phyloP scores from a whole-genome alignment of 352 stramenopile genomes.

The Globisporangium camurandrum region DNA sequence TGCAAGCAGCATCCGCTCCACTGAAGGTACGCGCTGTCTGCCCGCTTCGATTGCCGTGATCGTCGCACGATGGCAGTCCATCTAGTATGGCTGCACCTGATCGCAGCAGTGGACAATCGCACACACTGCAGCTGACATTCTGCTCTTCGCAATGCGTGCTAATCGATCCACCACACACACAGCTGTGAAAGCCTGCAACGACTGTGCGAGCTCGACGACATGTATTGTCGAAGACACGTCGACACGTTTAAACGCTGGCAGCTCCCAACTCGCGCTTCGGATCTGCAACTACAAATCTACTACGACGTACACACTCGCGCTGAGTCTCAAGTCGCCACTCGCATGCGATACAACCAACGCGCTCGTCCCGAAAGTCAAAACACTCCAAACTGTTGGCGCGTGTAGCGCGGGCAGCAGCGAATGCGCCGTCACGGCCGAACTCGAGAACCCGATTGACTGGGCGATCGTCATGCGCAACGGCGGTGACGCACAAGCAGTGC shows the following conservation, averaged over 20 bases:
- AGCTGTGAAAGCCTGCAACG: constrained; percentile 38
- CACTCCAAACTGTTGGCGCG: constrained; percentile 23
- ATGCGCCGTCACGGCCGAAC: constrained; percentile 44
- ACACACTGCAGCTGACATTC: too few species aligned
- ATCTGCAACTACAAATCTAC: constrained; percentile 62
- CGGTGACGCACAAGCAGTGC: constrained; percentile 31
- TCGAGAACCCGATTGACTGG: constrained; percentile 57
- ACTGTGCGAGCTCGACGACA: constrained; percentile 32
- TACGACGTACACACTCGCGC: constrained; percentile 27
- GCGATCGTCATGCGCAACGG: constrained; percentile 42
- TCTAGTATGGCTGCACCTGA: too few species aligned
- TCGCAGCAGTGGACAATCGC: too few species aligned
- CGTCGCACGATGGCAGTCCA: too few species aligned
- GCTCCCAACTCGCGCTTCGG: constrained; percentile 33
- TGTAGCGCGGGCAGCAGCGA: constrained; percentile 23
- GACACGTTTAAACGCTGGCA: constrained; percentile 25
- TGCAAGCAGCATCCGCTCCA: constrained; percentile 1
- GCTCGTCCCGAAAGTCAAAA: constrained; percentile 31
- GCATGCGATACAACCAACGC: constrained; percentile 34
- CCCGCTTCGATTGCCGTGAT: background rate
- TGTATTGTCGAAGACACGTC: constrained; percentile 50
- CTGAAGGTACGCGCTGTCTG: constrained; percentile 4
- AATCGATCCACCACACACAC: too few species aligned
- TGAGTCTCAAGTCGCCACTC: constrained; percentile 34
- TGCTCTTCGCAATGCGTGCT: background rate